Conservation (phyloP, 164 flowering plant genomes). For the Chloranthus sessilifolius region DNA sequence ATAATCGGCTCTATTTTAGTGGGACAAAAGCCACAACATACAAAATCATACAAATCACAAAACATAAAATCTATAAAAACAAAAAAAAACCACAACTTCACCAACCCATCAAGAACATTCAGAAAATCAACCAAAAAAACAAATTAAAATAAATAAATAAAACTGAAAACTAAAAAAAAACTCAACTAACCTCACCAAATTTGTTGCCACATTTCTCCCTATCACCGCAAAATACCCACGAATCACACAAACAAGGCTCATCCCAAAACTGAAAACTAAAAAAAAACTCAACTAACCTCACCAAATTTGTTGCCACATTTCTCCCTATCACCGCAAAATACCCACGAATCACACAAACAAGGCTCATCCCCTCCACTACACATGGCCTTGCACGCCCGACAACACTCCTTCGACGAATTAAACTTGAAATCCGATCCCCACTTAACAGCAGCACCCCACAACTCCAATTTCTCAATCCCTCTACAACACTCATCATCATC, state of each 20-base stretch:
- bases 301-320: conserved; percentile 74
- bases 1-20: too few relatives aligned
- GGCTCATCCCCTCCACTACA: conserved; percentile 73
- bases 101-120: too few relatives aligned
- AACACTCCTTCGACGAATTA: conserved; percentile 64
- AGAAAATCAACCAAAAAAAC: too few relatives aligned
- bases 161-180: too few relatives aligned
- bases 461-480: conserved; percentile 77
- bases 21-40: too few relatives aligned
- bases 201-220: conserved; percentile 54
- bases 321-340: conserved; percentile 67
- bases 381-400: conserved; percentile 84
- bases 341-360: conserved; percentile 94
- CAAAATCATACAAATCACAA: too few relatives aligned
- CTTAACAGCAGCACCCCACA: conserved; percentile 92
- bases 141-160: too few relatives aligned
- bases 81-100: too few relatives aligned
- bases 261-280: too few relatives aligned
- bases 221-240: conserved; percentile 93
- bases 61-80: too few relatives aligned
- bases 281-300: conserved; percentile 44
- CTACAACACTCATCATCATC: conserved; percentile 49
- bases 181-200: conserved; percentile 69
- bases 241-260: conserved; percentile 89
- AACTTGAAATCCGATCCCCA: conserved; percentile 92